These are phyloP conservation scores for Austroboletus niveus DNA, from an alignment of 1,284 basidiomycete genomes.

Conservation along the genomic window DNA sequence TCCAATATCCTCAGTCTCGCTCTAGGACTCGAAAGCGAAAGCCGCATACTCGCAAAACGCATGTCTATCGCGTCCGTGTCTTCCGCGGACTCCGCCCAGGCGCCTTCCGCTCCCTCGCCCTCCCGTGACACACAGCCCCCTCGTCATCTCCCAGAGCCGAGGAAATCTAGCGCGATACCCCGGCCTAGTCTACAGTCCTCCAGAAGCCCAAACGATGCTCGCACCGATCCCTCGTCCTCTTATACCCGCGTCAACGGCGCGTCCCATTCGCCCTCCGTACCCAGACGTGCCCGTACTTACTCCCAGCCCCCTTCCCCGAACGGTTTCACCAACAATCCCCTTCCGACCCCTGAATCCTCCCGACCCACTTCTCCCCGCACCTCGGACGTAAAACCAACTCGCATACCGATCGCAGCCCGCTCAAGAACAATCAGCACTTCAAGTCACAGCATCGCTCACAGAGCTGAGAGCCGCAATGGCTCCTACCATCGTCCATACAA, in stretches of 20 bases:
- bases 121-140: slow-evolving; percentile 17
- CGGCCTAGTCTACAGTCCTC: slow-evolving; percentile 44
- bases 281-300: slow-evolving; percentile 50
- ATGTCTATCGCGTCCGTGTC: slow-evolving; percentile 69
- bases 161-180: slow-evolving; percentile 46
- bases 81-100: slow-evolving; percentile 43
- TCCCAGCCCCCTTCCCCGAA: slow-evolving; percentile 46
- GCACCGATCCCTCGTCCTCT: slow-evolving; percentile 18
- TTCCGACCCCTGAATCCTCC: slow-evolving; percentile 34
- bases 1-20: slow-evolving; percentile 6
- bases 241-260: slow-evolving; percentile 24
- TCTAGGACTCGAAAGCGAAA: slow-evolving; percentile 71
- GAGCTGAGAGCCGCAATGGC: slow-evolving; percentile 30
- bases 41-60: slow-evolving; percentile 64
- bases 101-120: slow-evolving; percentile 14
- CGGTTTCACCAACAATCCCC: slow-evolving; percentile 27
- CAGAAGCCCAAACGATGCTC: slow-evolving; percentile 18
- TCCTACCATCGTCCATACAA: slow-evolving; percentile 19
- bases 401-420: slow-evolving; percentile 48
- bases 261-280: slow-evolving; percentile 8
- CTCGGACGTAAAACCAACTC: slow-evolving; percentile 41
- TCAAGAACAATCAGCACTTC: slow-evolving; percentile 43
- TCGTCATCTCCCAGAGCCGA: slow-evolving; percentile 23
- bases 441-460: slow-evolving; percentile 32
- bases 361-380: slow-evolving; percentile 41